Conservation (phyloP, 495 filamentous ascomycete species). For the Aspergillus wentii region DNA sequence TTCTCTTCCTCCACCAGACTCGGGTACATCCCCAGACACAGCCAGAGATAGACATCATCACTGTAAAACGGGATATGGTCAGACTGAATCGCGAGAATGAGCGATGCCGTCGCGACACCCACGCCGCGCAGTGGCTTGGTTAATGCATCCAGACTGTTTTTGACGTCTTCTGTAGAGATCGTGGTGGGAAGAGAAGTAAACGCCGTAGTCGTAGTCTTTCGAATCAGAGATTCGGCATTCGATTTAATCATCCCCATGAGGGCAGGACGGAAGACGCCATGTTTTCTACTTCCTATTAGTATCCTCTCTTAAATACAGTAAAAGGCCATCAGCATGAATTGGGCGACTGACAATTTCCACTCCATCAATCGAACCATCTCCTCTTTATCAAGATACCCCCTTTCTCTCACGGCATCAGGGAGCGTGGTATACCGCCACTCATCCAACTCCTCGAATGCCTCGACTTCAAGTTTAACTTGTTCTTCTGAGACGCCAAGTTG, state of each 20-base stretch:
- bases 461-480: constrained; percentile 9
- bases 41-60: constrained; percentile 69
- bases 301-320: constrained; percentile 1
- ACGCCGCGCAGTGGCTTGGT: constrained; percentile 55
- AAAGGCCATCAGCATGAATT: constrained; percentile 1
- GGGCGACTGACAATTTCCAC: constrained; percentile 69
- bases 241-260: constrained; percentile 60
- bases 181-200: constrained; percentile 25
- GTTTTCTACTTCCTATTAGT: constrained; percentile 32
- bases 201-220: constrained; percentile 42
- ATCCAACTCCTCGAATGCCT: constrained; percentile 24
- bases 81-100: constrained; percentile 64
- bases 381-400: constrained; percentile 23
- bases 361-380: constrained; percentile 50
- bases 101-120: constrained; percentile 68
- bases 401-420: constrained; percentile 11
- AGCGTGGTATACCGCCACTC: constrained; percentile 30
- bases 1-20: background rate
- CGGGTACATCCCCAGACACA: constrained; percentile 35
- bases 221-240: constrained; percentile 44
- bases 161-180: background rate
- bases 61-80: constrained; percentile 66
- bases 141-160: constrained; percentile 41
- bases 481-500: constrained; percentile 2
- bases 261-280: constrained; percentile 66